These are phyloP conservation scores for Thelephora terrestris DNA, from an alignment of 1,284 basidiomycete genomes.

Conservation along the genomic window DNA sequence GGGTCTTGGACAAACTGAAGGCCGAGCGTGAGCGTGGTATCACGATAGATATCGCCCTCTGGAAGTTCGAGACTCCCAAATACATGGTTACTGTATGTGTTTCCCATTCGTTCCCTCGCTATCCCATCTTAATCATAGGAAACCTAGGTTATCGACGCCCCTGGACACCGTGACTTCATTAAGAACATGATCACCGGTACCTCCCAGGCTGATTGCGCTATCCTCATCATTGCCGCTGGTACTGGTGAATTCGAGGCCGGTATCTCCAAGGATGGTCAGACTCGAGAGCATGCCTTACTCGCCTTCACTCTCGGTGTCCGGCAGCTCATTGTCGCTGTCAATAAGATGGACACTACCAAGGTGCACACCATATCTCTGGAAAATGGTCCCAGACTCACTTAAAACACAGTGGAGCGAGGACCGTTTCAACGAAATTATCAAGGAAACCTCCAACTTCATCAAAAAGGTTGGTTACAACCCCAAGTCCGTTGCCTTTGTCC, in stretches of 20 bases:
- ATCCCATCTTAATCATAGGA: slow-evolving; percentile 6
- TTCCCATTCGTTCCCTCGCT: slow-evolving; percentile 11
- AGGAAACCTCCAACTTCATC: slow-evolving; percentile 99
- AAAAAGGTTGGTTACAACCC: slow-evolving; percentile 99
- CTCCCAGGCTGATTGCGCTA: slow-evolving; percentile 98
- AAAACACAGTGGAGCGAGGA: slow-evolving; percentile 85
- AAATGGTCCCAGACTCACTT: slow-evolving; percentile 6
- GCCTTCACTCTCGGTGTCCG: slow-evolving; percentile 99
- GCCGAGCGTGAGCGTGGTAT: slow-evolving; percentile 99
- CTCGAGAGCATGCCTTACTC: slow-evolving; percentile 99
- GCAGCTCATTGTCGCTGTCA: slow-evolving; percentile 99
- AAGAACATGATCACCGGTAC: slow-evolving; percentile 99
- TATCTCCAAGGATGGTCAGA: slow-evolving; percentile 99
- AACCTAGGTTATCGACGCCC: slow-evolving; percentile 88
- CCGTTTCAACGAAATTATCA: slow-evolving; percentile 99
- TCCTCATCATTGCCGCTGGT: slow-evolving; percentile 99
- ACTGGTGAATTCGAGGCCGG: slow-evolving; percentile 99
- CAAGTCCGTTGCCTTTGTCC: slow-evolving; percentile 96
- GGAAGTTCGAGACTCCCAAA: slow-evolving; percentile 98
- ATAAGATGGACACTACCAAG: slow-evolving; percentile 99
- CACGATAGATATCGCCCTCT: slow-evolving; percentile 99
- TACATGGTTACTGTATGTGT: slow-evolving; percentile 74
- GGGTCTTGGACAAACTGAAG: slow-evolving; percentile 99
- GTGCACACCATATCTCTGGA: slow-evolving; percentile 26
- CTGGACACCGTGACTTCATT: slow-evolving; percentile 99